A percentile compares a stretch with the other conserved stretches of the same genome.
These are phyloP conservation scores for Rhodotorula sp. DNA, from an alignment of 1,284 basidiomycete species.

Conservation along the genomic window DNA sequence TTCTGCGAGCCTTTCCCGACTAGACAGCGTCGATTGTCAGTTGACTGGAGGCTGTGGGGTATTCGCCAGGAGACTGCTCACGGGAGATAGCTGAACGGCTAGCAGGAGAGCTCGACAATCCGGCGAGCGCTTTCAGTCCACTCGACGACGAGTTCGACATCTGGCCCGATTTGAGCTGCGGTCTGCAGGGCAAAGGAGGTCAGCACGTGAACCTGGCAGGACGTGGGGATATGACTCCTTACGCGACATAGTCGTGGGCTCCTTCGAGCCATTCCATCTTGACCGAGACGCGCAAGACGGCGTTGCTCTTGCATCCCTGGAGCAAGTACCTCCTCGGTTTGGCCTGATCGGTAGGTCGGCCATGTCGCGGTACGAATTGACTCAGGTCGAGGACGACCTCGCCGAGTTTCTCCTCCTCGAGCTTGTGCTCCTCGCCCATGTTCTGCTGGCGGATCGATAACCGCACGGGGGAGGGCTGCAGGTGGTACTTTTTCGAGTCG, in stretches of 20 bases:
- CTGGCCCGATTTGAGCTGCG: slow-evolving; percentile 27
- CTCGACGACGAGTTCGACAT: neutral
- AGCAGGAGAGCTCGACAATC: slow-evolving; percentile 7
- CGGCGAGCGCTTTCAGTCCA: slow-evolving; percentile 4
- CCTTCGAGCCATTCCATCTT: slow-evolving; percentile 43
- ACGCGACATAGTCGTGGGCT: slow-evolving; percentile 40
- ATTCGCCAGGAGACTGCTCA: slow-evolving; percentile 49
- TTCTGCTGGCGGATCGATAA: slow-evolving; percentile 40
- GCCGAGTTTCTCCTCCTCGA: slow-evolving; percentile 39
- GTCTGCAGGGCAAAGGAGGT: neutral
- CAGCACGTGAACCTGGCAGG: neutral
- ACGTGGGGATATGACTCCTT: neutral
- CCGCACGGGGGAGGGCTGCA: slow-evolving; percentile 38
- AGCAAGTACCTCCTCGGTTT: slow-evolving; percentile 40
- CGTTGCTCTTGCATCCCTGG: slow-evolving; percentile 43
- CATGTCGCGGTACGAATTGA: slow-evolving; percentile 36
- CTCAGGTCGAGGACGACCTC: slow-evolving; percentile 42
- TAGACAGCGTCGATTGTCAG: neutral
- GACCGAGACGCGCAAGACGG: slow-evolving; percentile 42
- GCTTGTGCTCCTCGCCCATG: slow-evolving; percentile 31
- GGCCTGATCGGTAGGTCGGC: slow-evolving; percentile 4
- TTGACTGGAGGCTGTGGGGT: neutral
- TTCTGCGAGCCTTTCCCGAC: slow-evolving; percentile 4
- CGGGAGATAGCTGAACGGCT: slow-evolving; percentile 54
- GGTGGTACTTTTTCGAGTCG: slow-evolving; percentile 16